A percentile compares a stretch with the other conserved stretches of the same genome.
phyloP scores from a whole-genome alignment of 352 stramenopile species.

The Elongisporangium prolatum region DNA sequence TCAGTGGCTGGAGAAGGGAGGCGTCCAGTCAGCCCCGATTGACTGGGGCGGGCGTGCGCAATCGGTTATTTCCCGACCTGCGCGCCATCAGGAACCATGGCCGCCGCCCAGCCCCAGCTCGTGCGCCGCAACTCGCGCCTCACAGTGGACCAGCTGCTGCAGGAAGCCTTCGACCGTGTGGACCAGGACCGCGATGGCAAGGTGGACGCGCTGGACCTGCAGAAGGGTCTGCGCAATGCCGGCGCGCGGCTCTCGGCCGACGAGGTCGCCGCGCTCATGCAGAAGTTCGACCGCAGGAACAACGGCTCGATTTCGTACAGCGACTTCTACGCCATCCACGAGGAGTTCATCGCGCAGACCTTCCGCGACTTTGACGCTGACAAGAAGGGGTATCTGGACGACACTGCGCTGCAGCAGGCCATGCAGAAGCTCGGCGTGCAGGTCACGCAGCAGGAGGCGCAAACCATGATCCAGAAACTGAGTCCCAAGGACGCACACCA shows the following conservation, averaged over 20 bases:
- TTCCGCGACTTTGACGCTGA: constrained; percentile 66
- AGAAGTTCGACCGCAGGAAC: constrained; percentile 64
- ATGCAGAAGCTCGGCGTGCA: constrained; percentile 61
- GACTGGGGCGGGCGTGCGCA: neutral
- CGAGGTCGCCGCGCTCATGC: constrained; percentile 56
- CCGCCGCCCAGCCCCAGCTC: constrained; percentile 21
- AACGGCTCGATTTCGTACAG: constrained; percentile 63
- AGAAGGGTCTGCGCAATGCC: constrained; percentile 53
- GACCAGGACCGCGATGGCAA: constrained; percentile 67
- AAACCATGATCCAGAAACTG: constrained; percentile 73
- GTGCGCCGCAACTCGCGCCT: constrained; percentile 76
- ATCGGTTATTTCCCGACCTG: neutral
- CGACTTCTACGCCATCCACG: constrained; percentile 73
- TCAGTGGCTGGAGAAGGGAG: neutral
- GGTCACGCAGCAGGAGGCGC: constrained; percentile 70
- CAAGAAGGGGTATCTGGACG: constrained; percentile 68
- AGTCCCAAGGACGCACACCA: constrained; percentile 56
- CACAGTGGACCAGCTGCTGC: constrained; percentile 70
- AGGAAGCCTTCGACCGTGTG: constrained; percentile 68
- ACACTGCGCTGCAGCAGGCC: constrained; percentile 54
- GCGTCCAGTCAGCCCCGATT: neutral
- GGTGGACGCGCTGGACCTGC: constrained; percentile 72
- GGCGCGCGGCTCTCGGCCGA: constrained; percentile 59
- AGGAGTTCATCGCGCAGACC: constrained; percentile 70
- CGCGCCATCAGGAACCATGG: neutral